Conservation (phyloP, 371 early-diverging fungal genomes). For the Zychaea mexicana region DNA sequence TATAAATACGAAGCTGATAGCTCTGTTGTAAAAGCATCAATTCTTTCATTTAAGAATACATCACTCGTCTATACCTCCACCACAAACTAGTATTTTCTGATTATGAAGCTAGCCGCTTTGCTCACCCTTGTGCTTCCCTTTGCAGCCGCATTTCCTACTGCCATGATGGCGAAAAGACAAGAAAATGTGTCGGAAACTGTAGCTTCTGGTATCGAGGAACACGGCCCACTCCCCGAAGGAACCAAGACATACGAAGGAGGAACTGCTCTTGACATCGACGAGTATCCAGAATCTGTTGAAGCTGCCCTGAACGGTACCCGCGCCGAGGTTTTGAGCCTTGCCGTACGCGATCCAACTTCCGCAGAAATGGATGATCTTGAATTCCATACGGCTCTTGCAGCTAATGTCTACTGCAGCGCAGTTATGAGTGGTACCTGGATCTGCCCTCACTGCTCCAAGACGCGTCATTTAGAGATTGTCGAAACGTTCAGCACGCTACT, state of each 20-base stretch:
- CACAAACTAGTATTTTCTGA: too few species aligned
- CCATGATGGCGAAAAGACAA: background rate
- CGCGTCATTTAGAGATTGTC: conserved; percentile 11
- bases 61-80: background rate
- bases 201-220: conserved; percentile 4
- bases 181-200: conserved; percentile 2
- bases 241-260: conserved; percentile 5
- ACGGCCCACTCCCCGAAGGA: conserved; percentile 17
- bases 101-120: conserved; percentile 4
- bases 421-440: conserved; percentile 19
- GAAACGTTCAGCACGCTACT: conserved; percentile 18
- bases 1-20: too few species aligned
- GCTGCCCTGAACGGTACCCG: background rate
- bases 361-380: conserved; percentile 4
- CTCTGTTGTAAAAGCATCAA: too few species aligned
- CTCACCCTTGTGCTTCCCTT: background rate
- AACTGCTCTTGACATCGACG: background rate
- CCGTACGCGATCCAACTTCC: conserved; percentile 4
- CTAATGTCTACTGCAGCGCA: conserved; percentile 18
- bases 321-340: background rate
- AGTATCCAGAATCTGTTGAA: background rate
- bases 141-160: background rate
- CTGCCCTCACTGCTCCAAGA: conserved; percentile 15
- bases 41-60: background rate
- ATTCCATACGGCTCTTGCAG: conserved; percentile 14